Percentiles rank a stretch among this genome's conserved stretches.
Evolutionary conservation across 495 filamentous ascomycete genomes (phyloP).

Genomic region (Penicillium taxi): DNA sequence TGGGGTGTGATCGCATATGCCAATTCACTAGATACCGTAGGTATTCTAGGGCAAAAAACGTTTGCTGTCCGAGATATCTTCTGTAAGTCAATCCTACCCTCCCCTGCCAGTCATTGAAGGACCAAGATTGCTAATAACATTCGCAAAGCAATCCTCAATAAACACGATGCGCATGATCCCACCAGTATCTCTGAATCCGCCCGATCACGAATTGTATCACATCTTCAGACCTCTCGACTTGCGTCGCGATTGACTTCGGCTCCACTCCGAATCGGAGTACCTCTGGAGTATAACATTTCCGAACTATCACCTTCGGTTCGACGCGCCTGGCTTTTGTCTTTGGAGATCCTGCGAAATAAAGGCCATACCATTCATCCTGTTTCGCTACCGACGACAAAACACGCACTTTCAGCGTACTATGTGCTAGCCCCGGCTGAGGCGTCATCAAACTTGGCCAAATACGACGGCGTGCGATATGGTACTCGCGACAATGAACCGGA

Average conservation of each 20-base stretch:
- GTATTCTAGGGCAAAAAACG: conserved; percentile 56
- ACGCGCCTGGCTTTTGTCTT: conserved; percentile 55
- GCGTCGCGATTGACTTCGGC: conserved; percentile 22
- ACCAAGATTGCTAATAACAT: conserved; percentile 3
- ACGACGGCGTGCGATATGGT: conserved; percentile 91
- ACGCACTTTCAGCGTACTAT: conserved; percentile 89
- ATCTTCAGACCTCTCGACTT: conserved; percentile 16
- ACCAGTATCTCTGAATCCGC: conserved; percentile 54
- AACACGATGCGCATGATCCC: conserved; percentile 67
- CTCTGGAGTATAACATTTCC: conserved; percentile 77
- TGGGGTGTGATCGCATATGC: conserved; percentile 93
- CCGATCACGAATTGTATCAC: conserved; percentile 36
- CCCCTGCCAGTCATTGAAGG: neutral
- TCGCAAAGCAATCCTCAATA: conserved; percentile 38
- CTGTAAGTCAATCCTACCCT: conserved; percentile 24
- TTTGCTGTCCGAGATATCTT: conserved; percentile 47
- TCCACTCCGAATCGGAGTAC: conserved; percentile 60
- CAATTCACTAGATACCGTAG: conserved; percentile 92
- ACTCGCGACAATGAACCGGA: conserved; percentile 33
- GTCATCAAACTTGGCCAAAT: conserved; percentile 94
- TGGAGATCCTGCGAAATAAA: conserved; percentile 46
- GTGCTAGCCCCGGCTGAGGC: conserved; percentile 92
- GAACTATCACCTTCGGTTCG: conserved; percentile 67
- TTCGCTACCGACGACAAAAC: conserved; percentile 75
- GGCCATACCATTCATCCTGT: conserved; percentile 67